Evolutionary conservation across 2,329 filamentous ascomycete species (phyloP).

Genomic region (Calonectria pauciramosa): DNA sequence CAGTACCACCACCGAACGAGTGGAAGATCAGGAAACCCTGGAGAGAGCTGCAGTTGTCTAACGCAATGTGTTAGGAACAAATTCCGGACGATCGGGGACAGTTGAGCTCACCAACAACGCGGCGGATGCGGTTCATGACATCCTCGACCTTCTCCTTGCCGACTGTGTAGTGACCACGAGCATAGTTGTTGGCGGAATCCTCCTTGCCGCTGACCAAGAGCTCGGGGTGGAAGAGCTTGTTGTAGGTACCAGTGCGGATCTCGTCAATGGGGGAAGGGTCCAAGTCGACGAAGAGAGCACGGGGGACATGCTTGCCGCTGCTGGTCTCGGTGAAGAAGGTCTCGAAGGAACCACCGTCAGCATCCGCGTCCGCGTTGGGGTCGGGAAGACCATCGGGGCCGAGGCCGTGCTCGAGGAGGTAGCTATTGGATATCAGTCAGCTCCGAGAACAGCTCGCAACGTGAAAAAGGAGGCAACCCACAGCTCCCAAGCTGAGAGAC

Average conservation of each 20-base stretch:
- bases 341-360: conserved; percentile 76
- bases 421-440: conserved; percentile 61
- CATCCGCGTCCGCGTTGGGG: conserved; percentile 70
- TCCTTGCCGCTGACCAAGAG: conserved; percentile 81
- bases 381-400: conserved; percentile 74
- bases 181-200: conserved; percentile 84
- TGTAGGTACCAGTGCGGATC: conserved; percentile 77
- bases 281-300: conserved; percentile 80
- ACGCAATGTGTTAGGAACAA: conserved; percentile 34
- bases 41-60: conserved; percentile 80
- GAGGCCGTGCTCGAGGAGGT: conserved; percentile 80
- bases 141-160: conserved; percentile 82
- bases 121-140: conserved; percentile 78
- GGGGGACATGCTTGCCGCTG: conserved; percentile 79
- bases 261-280: conserved; percentile 82
- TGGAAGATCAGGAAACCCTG: conserved; percentile 83
- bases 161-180: conserved; percentile 82
- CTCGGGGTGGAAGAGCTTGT: conserved; percentile 80
- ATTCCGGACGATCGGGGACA: not conserved
- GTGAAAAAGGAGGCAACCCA: conserved; percentile 60
- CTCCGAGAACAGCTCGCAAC: conserved; percentile 5
- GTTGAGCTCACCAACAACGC: conserved; percentile 71
- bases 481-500: conserved; percentile 83
- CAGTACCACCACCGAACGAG: conserved; percentile 80
- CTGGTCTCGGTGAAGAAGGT: conserved; percentile 83